Percentiles rank a stretch among this genome's conserved stretches.
These are phyloP conservation scores for Paramecium tetraurelia DNA, from an alignment of 73 alveolate species.

Conservation along the genomic window DNA sequence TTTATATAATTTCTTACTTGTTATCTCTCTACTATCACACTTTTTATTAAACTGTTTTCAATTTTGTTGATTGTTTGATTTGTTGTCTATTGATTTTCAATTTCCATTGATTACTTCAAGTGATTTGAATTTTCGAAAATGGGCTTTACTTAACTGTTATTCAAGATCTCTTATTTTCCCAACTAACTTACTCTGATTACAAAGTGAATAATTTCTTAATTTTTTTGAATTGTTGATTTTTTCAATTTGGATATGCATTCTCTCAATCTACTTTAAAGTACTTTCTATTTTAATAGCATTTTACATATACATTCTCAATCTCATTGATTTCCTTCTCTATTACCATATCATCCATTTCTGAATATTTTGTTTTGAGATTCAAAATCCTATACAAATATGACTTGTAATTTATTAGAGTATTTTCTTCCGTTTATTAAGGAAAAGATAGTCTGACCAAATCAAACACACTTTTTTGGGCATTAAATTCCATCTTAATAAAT, in stretches of 20 bases:
- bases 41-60: not conserved
- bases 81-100: not conserved
- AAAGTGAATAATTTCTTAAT: not conserved
- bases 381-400: not conserved
- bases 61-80: not conserved
- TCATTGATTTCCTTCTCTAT: not conserved
- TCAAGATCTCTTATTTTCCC: not conserved
- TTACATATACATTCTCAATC: not conserved
- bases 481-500: not conserved
- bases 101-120: not conserved
- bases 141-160: not conserved
- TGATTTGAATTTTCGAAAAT: not conserved
- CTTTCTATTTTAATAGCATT: not conserved
- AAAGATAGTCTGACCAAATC: not conserved
- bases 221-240: not conserved
- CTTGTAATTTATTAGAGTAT: not conserved
- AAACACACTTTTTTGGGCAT: slow-evolving; percentile 8
- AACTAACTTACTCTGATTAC: not conserved
- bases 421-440: not conserved
- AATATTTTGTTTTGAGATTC: not conserved
- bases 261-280: not conserved
- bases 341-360: not conserved
- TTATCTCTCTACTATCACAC: not conserved
- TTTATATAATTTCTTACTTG: not conserved
- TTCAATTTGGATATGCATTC: not conserved